phyloP scores from a whole-genome alignment of 2,329 filamentous ascomycete species.

The Metarhizium humberi region DNA sequence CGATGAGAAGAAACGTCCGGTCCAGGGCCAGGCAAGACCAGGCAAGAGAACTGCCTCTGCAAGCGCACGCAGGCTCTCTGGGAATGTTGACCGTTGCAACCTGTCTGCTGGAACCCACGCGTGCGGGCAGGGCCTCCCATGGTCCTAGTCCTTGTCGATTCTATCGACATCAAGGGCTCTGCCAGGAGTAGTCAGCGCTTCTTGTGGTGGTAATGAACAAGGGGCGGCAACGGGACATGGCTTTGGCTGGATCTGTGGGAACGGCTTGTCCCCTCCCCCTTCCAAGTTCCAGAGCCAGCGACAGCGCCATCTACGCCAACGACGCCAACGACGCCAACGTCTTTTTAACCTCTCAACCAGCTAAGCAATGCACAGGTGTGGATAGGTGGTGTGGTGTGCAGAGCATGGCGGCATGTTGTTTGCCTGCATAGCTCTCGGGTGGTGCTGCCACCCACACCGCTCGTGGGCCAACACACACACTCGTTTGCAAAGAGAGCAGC shows the following conservation, averaged over 20 bases:
- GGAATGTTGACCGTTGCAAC: neutral
- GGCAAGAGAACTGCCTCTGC: neutral
- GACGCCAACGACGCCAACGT: neutral
- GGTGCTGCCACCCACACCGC: constrained; percentile 20
- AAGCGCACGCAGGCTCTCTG: neutral
- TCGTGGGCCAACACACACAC: constrained; percentile 11
- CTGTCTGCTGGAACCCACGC: constrained; percentile 4
- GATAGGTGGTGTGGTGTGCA: neutral
- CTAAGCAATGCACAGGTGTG: neutral
- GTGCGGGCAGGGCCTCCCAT: constrained; percentile 3
- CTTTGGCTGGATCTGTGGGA: constrained; percentile 4
- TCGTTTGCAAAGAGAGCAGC: neutral
- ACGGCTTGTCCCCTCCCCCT: constrained; percentile 1
- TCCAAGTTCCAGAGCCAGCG: neutral
- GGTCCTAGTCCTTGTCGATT: constrained; percentile 5
- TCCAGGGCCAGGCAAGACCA: neutral
- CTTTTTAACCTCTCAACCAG: neutral
- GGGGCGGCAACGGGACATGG: constrained; percentile 9
- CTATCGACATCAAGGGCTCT: constrained; percentile 1
- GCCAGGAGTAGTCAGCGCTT: constrained; percentile 1
- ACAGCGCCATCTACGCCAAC: neutral
- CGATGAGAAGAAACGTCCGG: neutral
- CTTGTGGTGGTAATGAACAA: constrained; percentile 2
- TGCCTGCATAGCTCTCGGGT: neutral
- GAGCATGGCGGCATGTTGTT: neutral